Conservation (phyloP, 164 flowering plant species). For the Brasenia schreberi region DNA sequence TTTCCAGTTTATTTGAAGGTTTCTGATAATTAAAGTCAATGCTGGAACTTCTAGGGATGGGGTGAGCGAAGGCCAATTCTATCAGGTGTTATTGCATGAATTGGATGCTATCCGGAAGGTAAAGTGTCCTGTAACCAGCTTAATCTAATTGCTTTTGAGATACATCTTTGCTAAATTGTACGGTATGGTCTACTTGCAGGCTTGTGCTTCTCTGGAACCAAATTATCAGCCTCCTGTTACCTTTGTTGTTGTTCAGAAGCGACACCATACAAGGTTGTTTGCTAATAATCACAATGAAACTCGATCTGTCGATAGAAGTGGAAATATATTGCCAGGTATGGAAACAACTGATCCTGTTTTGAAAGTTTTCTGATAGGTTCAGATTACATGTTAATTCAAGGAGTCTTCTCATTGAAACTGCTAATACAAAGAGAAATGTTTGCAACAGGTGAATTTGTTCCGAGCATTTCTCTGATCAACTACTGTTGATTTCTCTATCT, state of each 20-base stretch:
- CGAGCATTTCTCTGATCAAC: background rate
- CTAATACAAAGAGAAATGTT: background rate
- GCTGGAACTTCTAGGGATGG: slow-evolving; percentile 51
- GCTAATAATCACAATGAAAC: slow-evolving; percentile 29
- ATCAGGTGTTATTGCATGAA: slow-evolving; percentile 74
- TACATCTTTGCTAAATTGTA: background rate
- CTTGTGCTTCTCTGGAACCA: slow-evolving; percentile 48
- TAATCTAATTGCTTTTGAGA: background rate
- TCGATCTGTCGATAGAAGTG: slow-evolving; percentile 32
- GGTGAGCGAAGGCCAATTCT: slow-evolving; percentile 84
- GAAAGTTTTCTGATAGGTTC: background rate
- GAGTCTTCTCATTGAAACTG: background rate
- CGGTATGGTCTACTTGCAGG: slow-evolving; percentile 14
- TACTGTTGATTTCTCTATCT: background rate
- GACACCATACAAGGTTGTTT: slow-evolving; percentile 55
- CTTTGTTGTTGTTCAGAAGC: slow-evolving; percentile 55
- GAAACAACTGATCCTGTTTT: background rate
- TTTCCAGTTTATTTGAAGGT: background rate
- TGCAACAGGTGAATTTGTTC: background rate
- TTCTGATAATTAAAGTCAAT: background rate
- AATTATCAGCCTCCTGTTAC: slow-evolving; percentile 52
- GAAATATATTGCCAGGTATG: slow-evolving; percentile 47
- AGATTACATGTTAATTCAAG: background rate
- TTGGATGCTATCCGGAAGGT: slow-evolving; percentile 90
- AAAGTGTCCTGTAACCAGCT: background rate